phyloP scores from a whole-genome alignment of 768 basidiomycete species.

The Rhodotorula kratochvilovae region DNA sequence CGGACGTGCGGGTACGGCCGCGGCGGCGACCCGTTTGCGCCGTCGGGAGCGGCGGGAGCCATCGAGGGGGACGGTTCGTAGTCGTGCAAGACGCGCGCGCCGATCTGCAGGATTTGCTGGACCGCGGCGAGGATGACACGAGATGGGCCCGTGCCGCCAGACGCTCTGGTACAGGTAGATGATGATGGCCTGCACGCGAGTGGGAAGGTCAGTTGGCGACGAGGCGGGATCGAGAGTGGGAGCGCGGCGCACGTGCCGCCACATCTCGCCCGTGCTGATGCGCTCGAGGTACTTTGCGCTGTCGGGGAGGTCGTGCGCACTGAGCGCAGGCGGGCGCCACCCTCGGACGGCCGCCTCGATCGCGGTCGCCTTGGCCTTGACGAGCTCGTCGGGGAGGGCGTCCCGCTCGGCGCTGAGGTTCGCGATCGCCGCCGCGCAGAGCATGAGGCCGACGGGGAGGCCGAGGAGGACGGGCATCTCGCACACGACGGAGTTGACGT shows the following conservation, averaged over 20 bases:
- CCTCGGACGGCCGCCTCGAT: constrained; percentile 21
- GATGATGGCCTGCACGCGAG: constrained; percentile 10
- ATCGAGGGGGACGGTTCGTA: constrained; percentile 2
- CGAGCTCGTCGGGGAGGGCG: constrained; percentile 15
- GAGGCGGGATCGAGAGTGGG: too few species aligned
- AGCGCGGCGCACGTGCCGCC: constrained; percentile 16
- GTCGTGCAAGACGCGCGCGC: constrained; percentile 8
- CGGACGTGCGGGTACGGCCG: not conserved
- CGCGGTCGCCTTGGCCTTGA: constrained; percentile 14
- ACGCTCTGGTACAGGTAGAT: constrained; percentile 31
- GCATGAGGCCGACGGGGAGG: constrained; percentile 23
- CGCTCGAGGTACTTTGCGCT: constrained; percentile 9
- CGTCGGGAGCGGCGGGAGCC: not conserved
- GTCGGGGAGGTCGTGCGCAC: not conserved
- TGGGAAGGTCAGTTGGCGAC: not conserved
- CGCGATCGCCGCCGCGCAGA: constrained; percentile 17
- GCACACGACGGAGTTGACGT: constrained; percentile 4
- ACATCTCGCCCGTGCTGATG: constrained; percentile 25
- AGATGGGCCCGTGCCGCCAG: not conserved
- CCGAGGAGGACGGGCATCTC: constrained; percentile 17
- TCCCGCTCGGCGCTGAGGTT: constrained; percentile 24
- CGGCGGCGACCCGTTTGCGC: not conserved
- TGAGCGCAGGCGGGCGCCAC: constrained; percentile 1
- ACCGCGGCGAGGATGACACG: constrained; percentile 1
- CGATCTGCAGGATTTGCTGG: constrained; percentile 21